phyloP scores from a whole-genome alignment of 495 filamentous ascomycete genomes.

The Hypoxylon rickii region DNA sequence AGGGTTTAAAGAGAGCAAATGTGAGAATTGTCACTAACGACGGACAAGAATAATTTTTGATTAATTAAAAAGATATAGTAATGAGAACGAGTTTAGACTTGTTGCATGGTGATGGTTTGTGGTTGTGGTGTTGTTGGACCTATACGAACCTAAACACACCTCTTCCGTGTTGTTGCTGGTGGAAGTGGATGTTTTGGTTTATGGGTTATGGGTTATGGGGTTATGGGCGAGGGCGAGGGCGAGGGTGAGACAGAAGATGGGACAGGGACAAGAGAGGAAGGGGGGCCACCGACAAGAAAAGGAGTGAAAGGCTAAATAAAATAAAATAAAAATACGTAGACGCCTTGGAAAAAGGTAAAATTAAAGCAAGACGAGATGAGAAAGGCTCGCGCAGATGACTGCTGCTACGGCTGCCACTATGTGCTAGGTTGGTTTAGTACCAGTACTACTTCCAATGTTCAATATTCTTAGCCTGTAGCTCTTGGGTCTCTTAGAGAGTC shows the following conservation, averaged over 20 bases:
- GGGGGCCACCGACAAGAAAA: constrained; percentile 7
- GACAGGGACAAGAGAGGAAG: constrained; percentile 19
- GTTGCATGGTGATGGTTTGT: constrained; percentile 11
- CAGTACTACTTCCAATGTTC: no score
- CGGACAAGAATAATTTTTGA: constrained; percentile 21
- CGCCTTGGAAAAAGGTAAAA: no score
- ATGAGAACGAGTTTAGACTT: constrained; percentile 1
- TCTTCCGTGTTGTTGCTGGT: no score
- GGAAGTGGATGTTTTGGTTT: constrained; percentile 9
- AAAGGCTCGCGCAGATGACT: constrained; percentile 17
- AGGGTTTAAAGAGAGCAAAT: neutral
- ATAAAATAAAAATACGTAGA: constrained; percentile 10
- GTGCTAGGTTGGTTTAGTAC: no score
- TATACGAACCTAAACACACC: constrained; percentile 11
- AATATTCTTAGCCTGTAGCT: no score
- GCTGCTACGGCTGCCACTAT: no score
- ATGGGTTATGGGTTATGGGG: constrained; percentile 6
- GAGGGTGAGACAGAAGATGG: constrained; percentile 8
- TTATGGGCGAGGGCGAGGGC: neutral
- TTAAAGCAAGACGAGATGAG: constrained; percentile 24
- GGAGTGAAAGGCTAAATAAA: constrained; percentile 19
- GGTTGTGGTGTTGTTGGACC: neutral
- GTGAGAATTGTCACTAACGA: constrained; percentile 21
- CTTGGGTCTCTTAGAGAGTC: no score
- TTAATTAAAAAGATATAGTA: constrained; percentile 16